Evolutionary conservation across 2,329 filamentous ascomycete genomes (phyloP).

Genomic region (Anthostomella pinea): DNA sequence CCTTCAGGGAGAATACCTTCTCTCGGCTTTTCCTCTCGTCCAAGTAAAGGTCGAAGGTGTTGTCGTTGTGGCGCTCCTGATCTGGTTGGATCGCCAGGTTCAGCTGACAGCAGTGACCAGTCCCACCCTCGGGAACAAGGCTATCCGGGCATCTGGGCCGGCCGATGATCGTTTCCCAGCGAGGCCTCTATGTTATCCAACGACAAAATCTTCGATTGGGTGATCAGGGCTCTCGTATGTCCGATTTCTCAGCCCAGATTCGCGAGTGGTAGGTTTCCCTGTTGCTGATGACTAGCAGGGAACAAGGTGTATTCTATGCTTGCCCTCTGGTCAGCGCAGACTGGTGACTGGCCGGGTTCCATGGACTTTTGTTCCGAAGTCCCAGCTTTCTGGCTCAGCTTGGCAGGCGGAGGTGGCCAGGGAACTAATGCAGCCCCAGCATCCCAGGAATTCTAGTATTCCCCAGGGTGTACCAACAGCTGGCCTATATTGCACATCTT

Average conservation of each 20-base stretch:
- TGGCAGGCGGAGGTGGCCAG: constrained; percentile 23
- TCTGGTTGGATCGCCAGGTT: too few species aligned
- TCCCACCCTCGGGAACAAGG: constrained; percentile 20
- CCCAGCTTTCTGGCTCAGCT: constrained; percentile 25
- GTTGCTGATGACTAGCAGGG: neutral
- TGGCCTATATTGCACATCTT: constrained; percentile 34
- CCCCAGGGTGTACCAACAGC: constrained; percentile 12
- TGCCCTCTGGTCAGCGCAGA: too few species aligned
- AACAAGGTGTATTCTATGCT: constrained; percentile 4
- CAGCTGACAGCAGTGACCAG: constrained; percentile 18
- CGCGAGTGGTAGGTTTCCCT: constrained; percentile 1
- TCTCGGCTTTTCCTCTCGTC: too few species aligned
- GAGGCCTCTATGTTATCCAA: neutral
- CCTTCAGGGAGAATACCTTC: too few species aligned
- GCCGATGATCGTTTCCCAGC: constrained; percentile 18
- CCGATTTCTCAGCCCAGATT: constrained; percentile 2
- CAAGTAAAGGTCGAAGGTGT: too few species aligned
- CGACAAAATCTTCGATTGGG: constrained; percentile 4
- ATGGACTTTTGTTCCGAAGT: constrained; percentile 2
- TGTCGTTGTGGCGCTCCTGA: too few species aligned
- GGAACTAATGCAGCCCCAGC: constrained; percentile 27
- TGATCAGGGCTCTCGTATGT: neutral
- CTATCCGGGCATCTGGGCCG: constrained; percentile 26
- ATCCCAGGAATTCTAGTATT: constrained; percentile 7
- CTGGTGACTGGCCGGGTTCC: constrained; percentile 7